phyloP scores from a whole-genome alignment of 331 rosid genomes.

The Malus hybrid region DNA sequence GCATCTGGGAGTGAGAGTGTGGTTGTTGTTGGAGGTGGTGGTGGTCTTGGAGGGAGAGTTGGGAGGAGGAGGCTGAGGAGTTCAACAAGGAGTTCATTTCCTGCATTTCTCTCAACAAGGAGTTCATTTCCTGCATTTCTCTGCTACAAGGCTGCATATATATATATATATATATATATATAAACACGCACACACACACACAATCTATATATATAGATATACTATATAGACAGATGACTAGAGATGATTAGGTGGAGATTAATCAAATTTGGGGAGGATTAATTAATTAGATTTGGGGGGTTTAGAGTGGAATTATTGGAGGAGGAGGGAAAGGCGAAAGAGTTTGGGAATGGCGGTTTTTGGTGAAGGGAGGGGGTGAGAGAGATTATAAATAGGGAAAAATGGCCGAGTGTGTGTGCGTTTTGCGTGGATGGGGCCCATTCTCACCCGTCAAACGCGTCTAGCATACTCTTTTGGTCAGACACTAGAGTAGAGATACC shows the following conservation, averaged over 20 bases:
- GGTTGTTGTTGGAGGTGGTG: constrained; percentile 10
- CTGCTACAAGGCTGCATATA: constrained; percentile 47
- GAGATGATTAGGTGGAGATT: neutral
- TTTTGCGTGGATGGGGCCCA: neutral
- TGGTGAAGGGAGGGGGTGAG: neutral
- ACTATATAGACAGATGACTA: neutral
- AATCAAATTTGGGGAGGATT: neutral
- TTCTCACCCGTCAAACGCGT: neutral
- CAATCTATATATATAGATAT: constrained; percentile 3
- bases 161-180: neutral
- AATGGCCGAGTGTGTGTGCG: neutral
- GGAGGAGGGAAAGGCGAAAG: neutral
- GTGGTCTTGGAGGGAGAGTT: constrained; percentile 40
- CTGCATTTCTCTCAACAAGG: constrained; percentile 48
- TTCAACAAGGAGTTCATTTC: constrained; percentile 47
- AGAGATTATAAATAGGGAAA: constrained; percentile 14
- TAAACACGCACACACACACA: neutral
- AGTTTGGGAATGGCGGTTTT: neutral
- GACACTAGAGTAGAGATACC: too few species aligned
- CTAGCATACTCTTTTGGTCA: neutral
- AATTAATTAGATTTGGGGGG: neutral
- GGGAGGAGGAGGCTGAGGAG: constrained; percentile 44
- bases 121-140: constrained; percentile 48
- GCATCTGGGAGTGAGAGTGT: constrained; percentile 19
- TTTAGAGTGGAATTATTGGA: neutral